Evolutionary conservation across 129 eudicot genomes (phyloP).

Genomic region (carrot (Daucus carota)): DH1_v3.0 NC_030387.2:3673001-3673500

Average conservation of each 20-base stretch:
- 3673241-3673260: neutral
- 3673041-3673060: neutral
- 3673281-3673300: too few relatives aligned
- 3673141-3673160: slow-evolving; percentile 85
- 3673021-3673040: neutral
- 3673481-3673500: neutral
- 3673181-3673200: too few relatives aligned
- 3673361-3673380: too few relatives aligned
- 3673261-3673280: neutral
- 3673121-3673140: slow-evolving; percentile 90
- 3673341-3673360: too few relatives aligned
- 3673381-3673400: too few relatives aligned
- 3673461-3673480: neutral
- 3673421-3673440: too few relatives aligned
- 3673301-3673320: too few relatives aligned
- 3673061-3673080: neutral
- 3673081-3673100: neutral
- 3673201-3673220: too few relatives aligned
- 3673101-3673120: slow-evolving; percentile 50
- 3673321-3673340: too few relatives aligned
- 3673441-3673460: too few relatives aligned
- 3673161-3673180: slow-evolving; percentile 81
- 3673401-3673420: too few relatives aligned
- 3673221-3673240: neutral
- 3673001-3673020: slow-evolving; percentile 39